Conservation (phyloP, 1,139 yeast species). For the Pneumocystis murina region DNA sequence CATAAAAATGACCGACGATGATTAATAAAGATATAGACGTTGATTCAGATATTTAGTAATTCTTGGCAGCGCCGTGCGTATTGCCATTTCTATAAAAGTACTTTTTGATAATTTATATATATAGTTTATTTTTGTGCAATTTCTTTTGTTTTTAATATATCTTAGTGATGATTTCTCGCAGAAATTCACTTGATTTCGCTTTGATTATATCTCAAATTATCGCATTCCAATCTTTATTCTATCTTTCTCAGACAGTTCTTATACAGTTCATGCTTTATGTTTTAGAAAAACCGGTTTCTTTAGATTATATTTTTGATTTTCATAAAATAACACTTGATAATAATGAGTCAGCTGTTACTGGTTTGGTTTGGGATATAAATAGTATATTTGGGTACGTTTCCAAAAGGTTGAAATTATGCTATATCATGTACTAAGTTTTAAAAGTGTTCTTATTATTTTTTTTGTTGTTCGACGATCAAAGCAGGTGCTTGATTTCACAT, state of each 20-base stretch:
- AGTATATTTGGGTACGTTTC: neutral
- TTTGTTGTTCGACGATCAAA: conserved; percentile 6
- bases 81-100: too few species aligned
- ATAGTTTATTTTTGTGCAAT: too few species aligned
- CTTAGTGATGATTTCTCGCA: neutral
- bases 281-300: neutral
- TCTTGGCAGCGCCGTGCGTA: too few species aligned
- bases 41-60: too few species aligned
- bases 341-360: neutral
- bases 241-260: neutral
- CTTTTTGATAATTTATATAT: too few species aligned
- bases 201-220: neutral
- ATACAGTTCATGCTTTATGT: neutral
- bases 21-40: too few species aligned
- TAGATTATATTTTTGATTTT: neutral
- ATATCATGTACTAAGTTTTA: neutral
- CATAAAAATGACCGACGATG: too few species aligned
- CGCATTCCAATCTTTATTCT: neutral
- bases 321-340: neutral
- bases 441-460: conserved; percentile 3
- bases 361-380: neutral
- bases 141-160: too few species aligned
- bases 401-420: too few species aligned
- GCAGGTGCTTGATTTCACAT: conserved; percentile 9
- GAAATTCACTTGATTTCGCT: neutral